Conservation (phyloP, 2,329 filamentous ascomycete genomes). For the Tolypocladium capitatum region DNA sequence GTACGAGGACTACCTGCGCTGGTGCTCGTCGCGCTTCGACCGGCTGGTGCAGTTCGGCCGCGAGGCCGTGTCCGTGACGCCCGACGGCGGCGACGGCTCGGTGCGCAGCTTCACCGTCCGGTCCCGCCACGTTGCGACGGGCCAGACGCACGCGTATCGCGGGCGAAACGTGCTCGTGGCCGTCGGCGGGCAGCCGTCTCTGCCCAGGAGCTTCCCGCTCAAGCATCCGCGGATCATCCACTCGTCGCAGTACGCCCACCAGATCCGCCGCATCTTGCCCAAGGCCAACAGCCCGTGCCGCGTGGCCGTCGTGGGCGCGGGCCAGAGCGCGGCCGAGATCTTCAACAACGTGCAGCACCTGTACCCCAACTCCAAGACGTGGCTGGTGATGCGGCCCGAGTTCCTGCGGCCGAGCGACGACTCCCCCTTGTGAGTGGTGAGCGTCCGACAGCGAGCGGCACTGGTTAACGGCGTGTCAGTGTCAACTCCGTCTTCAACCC, state of each 20-base stretch:
- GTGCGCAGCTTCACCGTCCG: constrained; percentile 56
- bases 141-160: constrained; percentile 35
- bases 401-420: constrained; percentile 87
- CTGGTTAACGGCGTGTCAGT: constrained; percentile 24
- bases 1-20: constrained; percentile 91
- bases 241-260: constrained; percentile 71
- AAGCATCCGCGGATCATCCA: constrained; percentile 67
- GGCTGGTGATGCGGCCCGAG: constrained; percentile 67
- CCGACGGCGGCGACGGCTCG: constrained; percentile 24
- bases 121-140: constrained; percentile 48
- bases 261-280: constrained; percentile 44
- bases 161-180: constrained; percentile 54
- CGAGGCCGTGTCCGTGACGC: constrained; percentile 61
- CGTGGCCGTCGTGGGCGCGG: constrained; percentile 76
- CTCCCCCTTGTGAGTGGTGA: constrained; percentile 68
- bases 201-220: constrained; percentile 56
- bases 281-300: constrained; percentile 47
- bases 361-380: constrained; percentile 71
- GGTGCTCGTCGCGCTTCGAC: constrained; percentile 76
- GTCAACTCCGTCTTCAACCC: constrained; percentile 97
- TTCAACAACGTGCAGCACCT: constrained; percentile 75
- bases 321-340: constrained; percentile 90
- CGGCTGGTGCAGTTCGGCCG: constrained; percentile 60
- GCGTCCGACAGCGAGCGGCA: neutral
- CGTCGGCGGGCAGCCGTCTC: constrained; percentile 48